Base-by-base conservation (phyloP, 306 rosid genomes). In the Acacia melanoxylon region DNA sequence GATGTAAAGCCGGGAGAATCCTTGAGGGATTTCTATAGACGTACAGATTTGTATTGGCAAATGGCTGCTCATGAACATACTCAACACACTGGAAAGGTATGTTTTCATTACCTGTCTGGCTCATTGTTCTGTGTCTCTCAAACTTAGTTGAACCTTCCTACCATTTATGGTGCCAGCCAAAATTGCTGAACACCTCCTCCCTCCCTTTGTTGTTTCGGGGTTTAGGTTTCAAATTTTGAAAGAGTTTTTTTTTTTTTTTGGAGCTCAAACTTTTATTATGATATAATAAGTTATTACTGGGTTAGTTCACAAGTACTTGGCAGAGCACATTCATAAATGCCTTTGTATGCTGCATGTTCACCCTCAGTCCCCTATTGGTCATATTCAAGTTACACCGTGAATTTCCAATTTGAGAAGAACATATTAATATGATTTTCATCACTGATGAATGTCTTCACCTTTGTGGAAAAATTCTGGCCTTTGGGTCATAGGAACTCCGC, bases 41-140 rank as follows among this genome's bases (percentile, higher is more conserved):
- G 97, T 85, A 95, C 99, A 74, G 92, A 92, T 88, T 14, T 95
- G 86, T 95, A 95, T 90, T 95, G 99, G 99, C 98, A 95, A 90
- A 95, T 95, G 99, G 99, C 99, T n/a, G 98, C 99, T 75, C 98
- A 95, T 29, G 99, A 95, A 74, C 98, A 95, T 80, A 95, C 98
- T 62, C 99, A 95, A 84, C 99, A 95, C 87, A 93, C 99, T 74
- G 99, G 99, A 83, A 95, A 95, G 88, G 97, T 93, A 49, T 40
- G 87, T 62, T 56, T n/a, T 78, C 65, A 58, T 68, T 33, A 19
- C 56, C 41, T 66, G 56, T 24, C 44, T 61, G 29, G 59, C 56
- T 62, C 52, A 75, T 52, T 16, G 71, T 40, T 58, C 52, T 76
- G 13, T 19, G 72, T 65, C 66, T 16, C 77, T 71, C 51, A 51